Evolutionary conservation across 768 basidiomycete species (phyloP), one percentile per base, ranked within the genome.

Genomic region (Kondoa subrosea): DNA sequence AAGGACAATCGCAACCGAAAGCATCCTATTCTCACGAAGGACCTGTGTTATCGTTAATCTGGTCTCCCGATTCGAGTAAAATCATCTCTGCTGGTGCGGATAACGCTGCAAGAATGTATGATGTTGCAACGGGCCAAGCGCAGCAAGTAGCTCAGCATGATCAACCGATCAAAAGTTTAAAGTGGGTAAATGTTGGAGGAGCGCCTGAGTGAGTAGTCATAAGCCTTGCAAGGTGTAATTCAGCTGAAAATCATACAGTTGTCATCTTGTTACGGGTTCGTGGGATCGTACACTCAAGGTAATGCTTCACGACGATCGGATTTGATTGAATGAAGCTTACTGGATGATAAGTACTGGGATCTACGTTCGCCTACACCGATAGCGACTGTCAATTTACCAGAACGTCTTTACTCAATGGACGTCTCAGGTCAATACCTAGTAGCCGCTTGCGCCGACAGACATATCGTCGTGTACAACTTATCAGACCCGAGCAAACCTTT

Each of bases 211-310:
- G 40, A 50, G 40, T 50, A 50, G 40, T 21, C 21, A 8, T 50
- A 50, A 50, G 8, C 12, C 21, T 8, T 50, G 21, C 40, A 50
- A 50, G 21, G 12, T 21, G 8, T 8, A 21, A 50, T 50, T 50
- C 21, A n/a, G n/a, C 57, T 67, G 64, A 34, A 31, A 67, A 27
- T 4, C 26, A 61, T 33, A 69, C n/a, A 62, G 57, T 40, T 84
- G 88, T 16, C 84, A 92, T 70, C 80, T 92, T 25, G 89, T 86
- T 15, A 96, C 93, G 0, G 95, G 91, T 12, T 91, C 90, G 65
- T 99, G 95, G 95, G 93, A 99, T 77, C 93, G 93, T 79, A 93
- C 89, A 1, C 78, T 97, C 75, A 93, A 91, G 82, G 92, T 91
- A 71, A 1, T 69, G 29, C 27, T n/a, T 56, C n/a, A 8, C 34